Conservation (phyloP, 495 filamentous ascomycete species). For the Xylaria acuta region DNA sequence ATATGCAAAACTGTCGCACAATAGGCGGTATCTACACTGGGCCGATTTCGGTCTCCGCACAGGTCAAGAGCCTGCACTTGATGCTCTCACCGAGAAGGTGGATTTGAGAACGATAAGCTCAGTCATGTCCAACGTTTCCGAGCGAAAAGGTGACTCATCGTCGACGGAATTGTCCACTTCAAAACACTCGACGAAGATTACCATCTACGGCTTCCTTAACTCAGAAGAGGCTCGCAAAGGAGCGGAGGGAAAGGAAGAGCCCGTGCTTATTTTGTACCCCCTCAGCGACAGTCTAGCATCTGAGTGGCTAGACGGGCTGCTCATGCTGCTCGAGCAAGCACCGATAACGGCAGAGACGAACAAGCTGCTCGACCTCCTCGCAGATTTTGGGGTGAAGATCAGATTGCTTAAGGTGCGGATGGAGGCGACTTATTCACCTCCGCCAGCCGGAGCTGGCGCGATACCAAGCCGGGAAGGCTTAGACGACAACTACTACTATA, state of each 20-base stretch:
- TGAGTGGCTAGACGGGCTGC: slow-evolving; percentile 94
- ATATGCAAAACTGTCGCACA: slow-evolving; percentile 89
- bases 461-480: slow-evolving; percentile 67
- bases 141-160: slow-evolving; percentile 49
- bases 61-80: slow-evolving; percentile 71
- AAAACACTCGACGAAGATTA: slow-evolving; percentile 80
- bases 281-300: slow-evolving; percentile 82
- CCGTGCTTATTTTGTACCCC: slow-evolving; percentile 83
- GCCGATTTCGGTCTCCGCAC: slow-evolving; percentile 78
- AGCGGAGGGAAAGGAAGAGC: slow-evolving; percentile 53
- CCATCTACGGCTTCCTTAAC: slow-evolving; percentile 76
- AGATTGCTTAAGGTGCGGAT: slow-evolving; percentile 89
- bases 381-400: slow-evolving; percentile 92
- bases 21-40: slow-evolving; percentile 89
- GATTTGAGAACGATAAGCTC: slow-evolving; percentile 89
- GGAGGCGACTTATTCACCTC: slow-evolving; percentile 70
- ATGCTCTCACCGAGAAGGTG: slow-evolving; percentile 79
- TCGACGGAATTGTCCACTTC: slow-evolving; percentile 40
- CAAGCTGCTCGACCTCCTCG: slow-evolving; percentile 82
- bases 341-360: slow-evolving; percentile 96
- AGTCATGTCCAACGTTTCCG: slow-evolving; percentile 88
- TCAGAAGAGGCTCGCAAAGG: slow-evolving; percentile 37
- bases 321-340: slow-evolving; percentile 93
- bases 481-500: slow-evolving; percentile 74
- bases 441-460: slow-evolving; percentile 53